Evolutionary conservation across 2,329 filamentous ascomycete genomes (phyloP), one percentile per base, ranked within the genome.

Genomic region (Hansfordia pulvinata): DNA sequence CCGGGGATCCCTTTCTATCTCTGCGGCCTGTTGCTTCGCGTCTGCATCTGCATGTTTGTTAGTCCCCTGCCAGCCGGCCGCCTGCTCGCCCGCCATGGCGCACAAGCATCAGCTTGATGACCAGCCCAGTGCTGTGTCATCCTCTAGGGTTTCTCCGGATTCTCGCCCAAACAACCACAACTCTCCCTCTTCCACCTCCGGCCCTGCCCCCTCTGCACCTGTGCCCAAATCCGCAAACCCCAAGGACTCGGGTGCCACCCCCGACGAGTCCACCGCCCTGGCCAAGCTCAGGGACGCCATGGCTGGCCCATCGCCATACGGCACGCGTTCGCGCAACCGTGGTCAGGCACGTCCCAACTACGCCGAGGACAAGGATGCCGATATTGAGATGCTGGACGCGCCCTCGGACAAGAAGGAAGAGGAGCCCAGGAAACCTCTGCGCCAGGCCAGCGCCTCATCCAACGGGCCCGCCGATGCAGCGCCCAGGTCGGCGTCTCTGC

Each of bases 281-380:
- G 59, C 52, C 28, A 62, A 61, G 38, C 46, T 54, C 31, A 70
- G 64, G 46, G 68, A 71, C 33, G 50, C 47, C 36, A 54, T 56
- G 36, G 47, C 57, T 39, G 64, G 67, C 37, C 60, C 77, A 26
- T 75, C 73, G 40, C 76, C 74, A 25, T 94, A 98, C 54, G 88
- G 88, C 45, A 98, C 90, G 49, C 79, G 86, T 43, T 94, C 86
- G 41, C 80, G 90, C 50, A 93, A 93, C 54, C 78, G 86, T 45
- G 79, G 80, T 43, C 73, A 69, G 39, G 68, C 79, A 41, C 80
- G 90, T 40, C 76, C 79, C 38, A 98, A 98, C 55, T 98, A 98
- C 54, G 88, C 90, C 26, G 90, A 98, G 57, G 82, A 88, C 54
- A 81, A 71, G 55, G 88, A 94, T 52, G 64, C 86, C 40, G 88